Base-by-base conservation (phyloP, 2,329 filamentous ascomycete genomes). In the Venturia asperata region DNA sequence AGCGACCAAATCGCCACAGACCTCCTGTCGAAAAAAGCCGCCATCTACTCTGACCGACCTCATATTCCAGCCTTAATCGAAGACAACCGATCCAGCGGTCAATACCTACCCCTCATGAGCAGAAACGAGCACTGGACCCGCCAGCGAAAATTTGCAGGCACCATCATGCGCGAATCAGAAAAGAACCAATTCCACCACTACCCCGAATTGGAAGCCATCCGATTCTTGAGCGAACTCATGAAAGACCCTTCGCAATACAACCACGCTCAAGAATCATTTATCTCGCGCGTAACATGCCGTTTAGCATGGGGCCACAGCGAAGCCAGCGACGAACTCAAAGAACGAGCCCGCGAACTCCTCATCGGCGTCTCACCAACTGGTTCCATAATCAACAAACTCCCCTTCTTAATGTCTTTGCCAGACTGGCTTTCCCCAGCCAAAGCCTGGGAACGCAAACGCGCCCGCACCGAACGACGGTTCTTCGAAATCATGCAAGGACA, bases 41-140 rank as follows among this genome's bases (percentile, higher is more conserved):
- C 74, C 49, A 80, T 79, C 65, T 80, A 80, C 69, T 80, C 78
- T 21, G 77, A 79, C 63, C 73, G 78, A 39, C 78, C 78, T 13
- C 76, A 77, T 65, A 80, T 80, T 61, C 77, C 77, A 4, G 77
- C 76, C 1, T 67, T 80, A 41, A 72, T 79, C 27, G 71, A 74
- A 37, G 77, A 79, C 68, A 80, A 79, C 63, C 74, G 78, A 21
- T 76, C 76, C 10, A 77, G 75, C 65, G 77, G 76, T 17, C 76
- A 80, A 64, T 80, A 80, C 62, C 72, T 80, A 3, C 78, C 78
- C 1, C 67, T 80, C 1, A 73, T 79, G 65, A 78, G 75, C 68
- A 74, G 74, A 66, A 79, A 79, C 68, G 75, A 72, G 68, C 68
- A 67, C 34, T 78, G 78, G 71, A 74, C 73, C 15, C 72, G 78